Evolutionary conservation across 2,329 filamentous ascomycete genomes (phyloP).

Genomic region (Teratosphaeria nubilosa): DNA sequence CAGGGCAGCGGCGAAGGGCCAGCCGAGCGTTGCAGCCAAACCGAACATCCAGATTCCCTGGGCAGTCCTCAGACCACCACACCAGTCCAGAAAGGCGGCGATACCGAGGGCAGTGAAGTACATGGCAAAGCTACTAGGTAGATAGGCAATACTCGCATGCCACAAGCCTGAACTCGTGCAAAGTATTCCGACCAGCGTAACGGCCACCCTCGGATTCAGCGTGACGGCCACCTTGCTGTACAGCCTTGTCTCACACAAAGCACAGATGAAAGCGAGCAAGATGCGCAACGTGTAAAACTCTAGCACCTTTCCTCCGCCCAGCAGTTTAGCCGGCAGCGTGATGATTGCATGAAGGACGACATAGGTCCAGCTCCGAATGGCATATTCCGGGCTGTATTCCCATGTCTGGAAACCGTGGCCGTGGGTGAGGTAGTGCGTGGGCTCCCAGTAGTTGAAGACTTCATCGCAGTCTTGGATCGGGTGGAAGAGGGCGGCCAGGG

Average conservation of each 20-base stretch:
- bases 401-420: conserved; percentile 92
- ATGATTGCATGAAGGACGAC: conserved; percentile 66
- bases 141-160: conserved; percentile 73
- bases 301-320: conserved; percentile 33
- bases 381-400: conserved; percentile 94
- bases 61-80: conserved; percentile 65
- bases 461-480: conserved; percentile 98
- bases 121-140: conserved; percentile 96
- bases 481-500: conserved; percentile 67
- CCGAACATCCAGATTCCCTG: conserved; percentile 87
- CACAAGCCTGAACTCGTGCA: conserved; percentile 84
- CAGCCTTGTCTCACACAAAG: conserved; percentile 70
- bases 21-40: conserved; percentile 73
- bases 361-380: conserved; percentile 93
- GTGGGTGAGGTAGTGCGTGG: conserved; percentile 85
- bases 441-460: conserved; percentile 99
- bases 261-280: conserved; percentile 63
- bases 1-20: conserved; percentile 85
- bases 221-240: conserved; percentile 67
- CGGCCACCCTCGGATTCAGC: conserved; percentile 71
- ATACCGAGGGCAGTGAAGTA: conserved; percentile 80
- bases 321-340: conserved; percentile 55
- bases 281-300: conserved; percentile 87
- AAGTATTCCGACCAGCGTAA: conserved; percentile 71
- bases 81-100: conserved; percentile 84